Evolutionary conservation across 2,329 filamentous ascomycete species (phyloP).

Genomic region (Botrytis hyacinthi): DNA sequence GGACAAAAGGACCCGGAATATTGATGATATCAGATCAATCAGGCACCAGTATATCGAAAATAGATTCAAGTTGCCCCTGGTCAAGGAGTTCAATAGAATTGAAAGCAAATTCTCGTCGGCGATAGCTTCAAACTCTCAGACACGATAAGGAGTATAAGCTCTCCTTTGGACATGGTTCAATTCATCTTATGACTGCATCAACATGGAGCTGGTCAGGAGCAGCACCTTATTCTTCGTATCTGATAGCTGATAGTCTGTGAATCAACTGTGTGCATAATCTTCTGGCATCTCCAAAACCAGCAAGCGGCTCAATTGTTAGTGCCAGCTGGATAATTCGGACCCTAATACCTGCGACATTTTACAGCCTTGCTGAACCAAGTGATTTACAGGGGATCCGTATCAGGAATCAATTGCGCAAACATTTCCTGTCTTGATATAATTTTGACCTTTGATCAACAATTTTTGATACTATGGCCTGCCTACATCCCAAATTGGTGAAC

Average conservation of each 20-base stretch:
- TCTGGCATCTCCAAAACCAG: too few species aligned
- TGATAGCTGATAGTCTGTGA: not conserved
- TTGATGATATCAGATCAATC: slow-evolving; percentile 18
- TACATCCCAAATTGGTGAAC: not conserved
- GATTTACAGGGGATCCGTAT: too few species aligned
- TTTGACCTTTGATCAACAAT: not conserved
- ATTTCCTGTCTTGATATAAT: not conserved
- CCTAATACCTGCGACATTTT: not conserved
- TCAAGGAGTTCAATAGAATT: not conserved
- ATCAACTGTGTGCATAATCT: not conserved
- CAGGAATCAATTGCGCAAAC: not conserved
- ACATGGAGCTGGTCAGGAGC: not conserved
- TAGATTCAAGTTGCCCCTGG: not conserved
- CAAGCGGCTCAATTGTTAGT: not conserved
- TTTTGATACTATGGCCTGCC: not conserved
- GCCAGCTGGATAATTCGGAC: not conserved
- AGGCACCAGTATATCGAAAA: slow-evolving; percentile 6
- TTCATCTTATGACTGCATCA: not conserved
- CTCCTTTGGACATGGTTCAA: not conserved
- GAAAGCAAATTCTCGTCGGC: not conserved
- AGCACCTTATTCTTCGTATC: not conserved
- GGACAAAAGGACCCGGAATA: not conserved
- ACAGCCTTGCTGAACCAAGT: not conserved
- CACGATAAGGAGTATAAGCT: not conserved
- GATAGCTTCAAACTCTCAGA: not conserved